A percentile compares a stretch with the other conserved stretches of the same genome.
These are phyloP conservation scores for Fusarium scirpi DNA, from an alignment of 2,329 filamentous ascomycete species.

Conservation along the genomic window DNA sequence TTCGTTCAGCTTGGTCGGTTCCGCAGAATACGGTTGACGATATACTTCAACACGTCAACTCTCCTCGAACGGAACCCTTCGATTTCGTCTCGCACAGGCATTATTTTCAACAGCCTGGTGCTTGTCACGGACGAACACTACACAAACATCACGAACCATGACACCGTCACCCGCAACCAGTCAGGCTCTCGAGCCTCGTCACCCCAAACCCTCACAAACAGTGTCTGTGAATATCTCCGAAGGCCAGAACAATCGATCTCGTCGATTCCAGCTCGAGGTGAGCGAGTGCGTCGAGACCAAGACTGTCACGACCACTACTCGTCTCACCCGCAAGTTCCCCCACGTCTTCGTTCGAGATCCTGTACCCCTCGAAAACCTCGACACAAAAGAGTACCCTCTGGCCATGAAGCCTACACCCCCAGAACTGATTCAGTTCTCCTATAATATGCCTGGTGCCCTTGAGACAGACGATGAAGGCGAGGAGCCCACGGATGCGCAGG, in stretches of 20 bases:
- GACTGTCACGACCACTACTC: conserved; percentile 90
- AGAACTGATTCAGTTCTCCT: conserved; percentile 80
- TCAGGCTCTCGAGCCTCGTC: conserved; percentile 55
- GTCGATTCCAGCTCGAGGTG: conserved; percentile 66
- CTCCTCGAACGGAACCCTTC: background rate
- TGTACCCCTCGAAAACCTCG: conserved; percentile 76
- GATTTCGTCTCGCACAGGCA: background rate
- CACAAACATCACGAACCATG: conserved; percentile 49
- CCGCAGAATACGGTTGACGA: background rate
- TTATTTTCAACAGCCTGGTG: conserved; percentile 11
- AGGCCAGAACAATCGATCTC: conserved; percentile 50
- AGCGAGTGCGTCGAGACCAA: conserved; percentile 76
- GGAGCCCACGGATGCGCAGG: conserved; percentile 34
- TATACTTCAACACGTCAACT: background rate
- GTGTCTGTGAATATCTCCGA: conserved; percentile 63
- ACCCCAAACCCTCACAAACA: conserved; percentile 53
- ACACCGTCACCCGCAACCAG: conserved; percentile 52
- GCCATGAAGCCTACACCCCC: conserved; percentile 85
- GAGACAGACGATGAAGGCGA: conserved; percentile 46
- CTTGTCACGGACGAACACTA: conserved; percentile 30
- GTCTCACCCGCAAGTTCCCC: conserved; percentile 85
- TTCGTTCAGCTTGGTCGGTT: conserved; percentile 2
- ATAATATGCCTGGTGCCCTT: conserved; percentile 65
- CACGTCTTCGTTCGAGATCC: conserved; percentile 84
- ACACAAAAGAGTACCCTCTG: conserved; percentile 90